A percentile compares a stretch with the other conserved stretches of the same genome.
phyloP scores from a whole-genome alignment of 164 flowering plant species.

The Cinnamomum micranthum region DNA sequence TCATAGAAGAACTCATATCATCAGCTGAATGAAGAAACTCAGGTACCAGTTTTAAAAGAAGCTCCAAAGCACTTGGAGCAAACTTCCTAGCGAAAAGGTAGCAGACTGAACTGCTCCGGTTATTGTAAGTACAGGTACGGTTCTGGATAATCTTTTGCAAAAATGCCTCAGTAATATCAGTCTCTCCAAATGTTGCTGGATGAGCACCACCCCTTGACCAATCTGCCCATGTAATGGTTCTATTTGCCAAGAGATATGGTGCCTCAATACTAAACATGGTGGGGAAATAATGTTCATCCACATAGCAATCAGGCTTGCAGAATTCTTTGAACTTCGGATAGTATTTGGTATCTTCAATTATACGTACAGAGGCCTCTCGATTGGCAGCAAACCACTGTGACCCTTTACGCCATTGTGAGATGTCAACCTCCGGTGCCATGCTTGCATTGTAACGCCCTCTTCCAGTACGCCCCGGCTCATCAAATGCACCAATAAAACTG shows the following conservation, averaged over 20 bases:
- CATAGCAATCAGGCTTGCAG: constrained; percentile 81
- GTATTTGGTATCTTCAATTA: constrained; percentile 49
- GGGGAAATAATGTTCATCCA: constrained; percentile 93
- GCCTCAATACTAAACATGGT: constrained; percentile 65
- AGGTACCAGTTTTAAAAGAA: constrained; percentile 44
- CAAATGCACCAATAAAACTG: constrained; percentile 73
- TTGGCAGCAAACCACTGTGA: constrained; percentile 93
- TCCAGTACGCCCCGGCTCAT: constrained; percentile 72
- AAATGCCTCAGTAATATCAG: constrained; percentile 60
- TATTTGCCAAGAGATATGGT: constrained; percentile 58
- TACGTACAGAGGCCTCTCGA: constrained; percentile 47
- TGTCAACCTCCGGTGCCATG: constrained; percentile 68
- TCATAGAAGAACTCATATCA: neutral
- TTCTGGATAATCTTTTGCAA: constrained; percentile 37
- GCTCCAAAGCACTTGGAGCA: constrained; percentile 69
- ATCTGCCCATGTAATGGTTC: constrained; percentile 81
- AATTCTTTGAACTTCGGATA: constrained; percentile 71
- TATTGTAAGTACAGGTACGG: constrained; percentile 50
- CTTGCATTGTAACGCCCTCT: constrained; percentile 67
- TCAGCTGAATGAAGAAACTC: constrained; percentile 40
- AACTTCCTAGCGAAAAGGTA: constrained; percentile 84
- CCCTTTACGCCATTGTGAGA: constrained; percentile 84
- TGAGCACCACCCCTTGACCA: constrained; percentile 96
- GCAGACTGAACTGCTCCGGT: constrained; percentile 43
- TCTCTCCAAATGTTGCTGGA: constrained; percentile 72